A percentile compares a stretch with the other conserved stretches of the same genome.
Evolutionary conservation across 495 filamentous ascomycete species (phyloP).

Genomic region (Hyaloscypha bicolor): DNA sequence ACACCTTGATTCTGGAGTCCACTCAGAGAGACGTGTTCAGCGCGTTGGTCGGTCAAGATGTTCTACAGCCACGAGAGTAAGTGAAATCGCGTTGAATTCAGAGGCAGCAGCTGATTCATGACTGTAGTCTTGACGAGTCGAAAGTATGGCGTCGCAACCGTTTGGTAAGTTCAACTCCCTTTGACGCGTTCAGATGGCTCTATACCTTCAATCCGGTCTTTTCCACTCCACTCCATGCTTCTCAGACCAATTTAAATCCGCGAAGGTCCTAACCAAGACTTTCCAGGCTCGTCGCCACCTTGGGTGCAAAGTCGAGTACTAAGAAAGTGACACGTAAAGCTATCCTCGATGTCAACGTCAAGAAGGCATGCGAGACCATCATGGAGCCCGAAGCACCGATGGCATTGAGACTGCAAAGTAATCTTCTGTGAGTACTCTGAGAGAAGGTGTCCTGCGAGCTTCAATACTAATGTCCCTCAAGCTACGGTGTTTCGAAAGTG

Average conservation of each 20-base stretch:
- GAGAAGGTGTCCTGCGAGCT: conserved; percentile 38
- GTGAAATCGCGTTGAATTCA: conserved; percentile 25
- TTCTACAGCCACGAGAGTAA: conserved; percentile 93
- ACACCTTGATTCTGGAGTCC: background rate
- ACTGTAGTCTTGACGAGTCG: conserved; percentile 78
- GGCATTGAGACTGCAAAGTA: conserved; percentile 90
- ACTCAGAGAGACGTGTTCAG: background rate
- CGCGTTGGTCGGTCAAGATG: conserved; percentile 50
- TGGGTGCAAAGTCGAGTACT: conserved; percentile 72
- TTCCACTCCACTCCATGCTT: background rate
- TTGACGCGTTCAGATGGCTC: background rate
- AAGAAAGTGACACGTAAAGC: conserved; percentile 82
- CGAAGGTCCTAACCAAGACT: background rate
- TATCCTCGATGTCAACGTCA: conserved; percentile 84
- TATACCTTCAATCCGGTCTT: background rate
- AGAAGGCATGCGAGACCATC: conserved; percentile 85
- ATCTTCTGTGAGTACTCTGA: conserved; percentile 55
- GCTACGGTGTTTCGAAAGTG: conserved; percentile 81
- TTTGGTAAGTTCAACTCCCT: conserved; percentile 66
- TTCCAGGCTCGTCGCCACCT: conserved; percentile 85
- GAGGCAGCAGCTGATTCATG: background rate
- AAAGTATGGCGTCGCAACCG: conserved; percentile 88
- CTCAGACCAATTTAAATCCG: conserved; percentile 10
- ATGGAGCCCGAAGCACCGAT: conserved; percentile 83
- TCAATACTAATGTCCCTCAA: conserved; percentile 33